phyloP scores from a whole-genome alignment of 192 early-diverging fungal species.

The Umbelopsis sp. region DNA sequence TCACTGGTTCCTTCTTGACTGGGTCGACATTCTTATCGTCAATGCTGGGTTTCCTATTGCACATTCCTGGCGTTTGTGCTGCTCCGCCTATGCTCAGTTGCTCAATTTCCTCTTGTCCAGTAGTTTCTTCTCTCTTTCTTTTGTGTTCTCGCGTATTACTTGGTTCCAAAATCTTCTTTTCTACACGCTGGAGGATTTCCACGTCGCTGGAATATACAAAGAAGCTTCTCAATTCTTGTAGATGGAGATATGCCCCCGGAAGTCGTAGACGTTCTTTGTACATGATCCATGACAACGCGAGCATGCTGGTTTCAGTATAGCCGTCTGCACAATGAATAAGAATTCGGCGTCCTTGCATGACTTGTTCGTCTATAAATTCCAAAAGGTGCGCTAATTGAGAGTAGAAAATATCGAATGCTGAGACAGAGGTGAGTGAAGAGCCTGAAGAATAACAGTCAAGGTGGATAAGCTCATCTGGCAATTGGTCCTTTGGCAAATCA shows the following conservation, averaged over 20 bases:
- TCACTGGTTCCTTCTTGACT: neutral
- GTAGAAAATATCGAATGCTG: conserved; percentile 27
- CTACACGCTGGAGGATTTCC: conserved; percentile 44
- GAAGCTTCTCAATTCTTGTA: conserved; percentile 57
- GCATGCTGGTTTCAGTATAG: conserved; percentile 56
- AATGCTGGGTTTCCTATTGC: neutral
- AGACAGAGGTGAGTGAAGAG: neutral
- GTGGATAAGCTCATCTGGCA: conserved; percentile 35
- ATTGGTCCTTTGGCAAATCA: conserved; percentile 13
- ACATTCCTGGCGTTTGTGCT: neutral
- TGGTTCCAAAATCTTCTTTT: conserved; percentile 19
- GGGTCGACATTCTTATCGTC: neutral
- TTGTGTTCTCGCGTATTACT: conserved; percentile 1
- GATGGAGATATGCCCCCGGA: conserved; percentile 52
- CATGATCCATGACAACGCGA: conserved; percentile 53
- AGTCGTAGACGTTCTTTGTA: conserved; percentile 44
- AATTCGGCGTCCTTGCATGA: conserved; percentile 28
- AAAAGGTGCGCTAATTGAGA: conserved; percentile 30
- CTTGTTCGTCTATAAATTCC: conserved; percentile 38
- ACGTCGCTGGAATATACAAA: conserved; percentile 59
- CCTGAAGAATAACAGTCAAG: conserved; percentile 39
- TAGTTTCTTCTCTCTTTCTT: conserved; percentile 19
- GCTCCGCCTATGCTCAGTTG: conserved; percentile 3
- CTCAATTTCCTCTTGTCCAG: conserved; percentile 1
- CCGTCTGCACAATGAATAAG: conserved; percentile 61